Percentiles rank a stretch among this genome's conserved stretches.
Conservation (phyloP, 1,284 basidiomycete species). For the Taiwanofungus camphoratus region DNA sequence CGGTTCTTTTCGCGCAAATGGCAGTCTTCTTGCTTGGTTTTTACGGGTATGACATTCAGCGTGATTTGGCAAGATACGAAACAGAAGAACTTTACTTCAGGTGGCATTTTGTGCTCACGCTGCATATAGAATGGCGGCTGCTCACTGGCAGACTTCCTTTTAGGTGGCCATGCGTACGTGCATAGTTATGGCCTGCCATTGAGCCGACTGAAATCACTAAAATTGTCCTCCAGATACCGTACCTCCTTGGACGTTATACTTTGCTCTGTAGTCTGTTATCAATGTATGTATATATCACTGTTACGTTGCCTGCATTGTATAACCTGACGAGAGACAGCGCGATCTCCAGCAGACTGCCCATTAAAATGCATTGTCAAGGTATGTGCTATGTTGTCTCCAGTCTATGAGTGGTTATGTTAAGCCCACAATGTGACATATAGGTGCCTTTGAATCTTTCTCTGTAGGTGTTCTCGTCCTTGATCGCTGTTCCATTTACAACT, state of each 20-base stretch:
- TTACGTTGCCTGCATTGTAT: too few species aligned
- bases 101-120: conserved; percentile 6
- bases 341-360: too few species aligned
- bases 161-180: conserved; percentile 5
- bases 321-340: too few species aligned
- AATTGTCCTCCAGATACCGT: conserved; percentile 4
- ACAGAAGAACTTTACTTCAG: conserved; percentile 4
- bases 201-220: too few species aligned
- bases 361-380: neutral
- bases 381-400: too few species aligned
- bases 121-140: conserved; percentile 12
- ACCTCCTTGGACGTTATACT: conserved; percentile 13
- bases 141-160: conserved; percentile 9
- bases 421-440: too few species aligned
- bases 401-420: too few species aligned
- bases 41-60: conserved; percentile 6
- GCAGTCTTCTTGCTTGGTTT: conserved; percentile 12
- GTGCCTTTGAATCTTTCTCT: too few species aligned
- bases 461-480: too few species aligned
- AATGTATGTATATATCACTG: conserved; percentile 13
- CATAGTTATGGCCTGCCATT: neutral
- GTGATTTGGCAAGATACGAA: too few species aligned
- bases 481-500: too few species aligned
- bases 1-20: conserved; percentile 12
- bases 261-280: conserved; percentile 10